These are phyloP conservation scores for Geotrichum reessii DNA, from an alignment of 1,139 yeast species.

Conservation along the genomic window DNA sequence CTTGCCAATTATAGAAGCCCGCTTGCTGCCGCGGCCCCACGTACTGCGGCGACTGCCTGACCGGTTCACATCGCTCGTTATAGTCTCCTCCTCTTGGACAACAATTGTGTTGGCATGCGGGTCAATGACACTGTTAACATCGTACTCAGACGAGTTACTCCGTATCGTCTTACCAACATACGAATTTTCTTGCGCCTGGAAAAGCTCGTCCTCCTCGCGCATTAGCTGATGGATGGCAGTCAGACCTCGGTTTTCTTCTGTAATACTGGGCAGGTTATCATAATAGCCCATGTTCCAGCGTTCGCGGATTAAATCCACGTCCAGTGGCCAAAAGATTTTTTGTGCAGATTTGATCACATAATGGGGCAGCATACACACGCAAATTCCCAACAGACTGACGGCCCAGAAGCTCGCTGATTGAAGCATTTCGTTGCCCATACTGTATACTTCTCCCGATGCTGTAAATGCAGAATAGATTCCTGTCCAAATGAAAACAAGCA, in stretches of 20 bases:
- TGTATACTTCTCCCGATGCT: conserved; percentile 65
- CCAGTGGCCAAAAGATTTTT: conserved; percentile 64
- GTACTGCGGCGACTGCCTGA: not conserved
- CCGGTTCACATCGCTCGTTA: not conserved
- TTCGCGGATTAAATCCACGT: conserved; percentile 83
- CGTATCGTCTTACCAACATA: not conserved
- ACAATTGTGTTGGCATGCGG: conserved; percentile 1
- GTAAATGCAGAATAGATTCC: conserved; percentile 76
- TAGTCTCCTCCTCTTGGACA: not conserved
- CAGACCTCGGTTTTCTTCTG: conserved; percentile 19
- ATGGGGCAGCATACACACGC: conserved; percentile 72
- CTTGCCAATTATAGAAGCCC: not conserved
- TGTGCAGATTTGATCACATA: conserved; percentile 58
- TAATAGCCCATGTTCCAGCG: conserved; percentile 30
- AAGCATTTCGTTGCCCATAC: conserved; percentile 68
- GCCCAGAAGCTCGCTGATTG: conserved; percentile 79
- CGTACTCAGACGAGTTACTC: not conserved
- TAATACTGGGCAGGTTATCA: conserved; percentile 19
- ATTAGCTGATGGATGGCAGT: conserved; percentile 16
- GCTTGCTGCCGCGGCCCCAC: not conserved
- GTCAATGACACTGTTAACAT: not conserved
- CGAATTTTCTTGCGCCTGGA: not conserved
- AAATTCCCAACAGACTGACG: conserved; percentile 62
- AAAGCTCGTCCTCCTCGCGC: conserved; percentile 1
- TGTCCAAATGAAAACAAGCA: conserved; percentile 79